Percentiles rank a stretch among this genome's conserved stretches.
Conservation (phyloP, 176 grass and related monocot species). For the Phoenix roebelenii region DNA sequence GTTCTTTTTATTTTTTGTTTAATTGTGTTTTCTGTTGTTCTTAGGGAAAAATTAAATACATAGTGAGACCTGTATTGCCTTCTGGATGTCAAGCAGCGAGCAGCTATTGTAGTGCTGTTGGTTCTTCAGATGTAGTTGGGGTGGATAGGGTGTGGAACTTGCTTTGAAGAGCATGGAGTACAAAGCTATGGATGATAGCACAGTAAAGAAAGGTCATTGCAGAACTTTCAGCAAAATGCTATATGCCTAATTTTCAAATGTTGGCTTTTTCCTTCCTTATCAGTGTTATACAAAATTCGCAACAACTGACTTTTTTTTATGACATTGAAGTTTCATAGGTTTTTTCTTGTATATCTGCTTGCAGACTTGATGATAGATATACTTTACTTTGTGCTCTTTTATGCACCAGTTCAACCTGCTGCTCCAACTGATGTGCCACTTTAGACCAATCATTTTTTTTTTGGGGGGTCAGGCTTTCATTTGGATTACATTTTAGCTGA, state of each 20-base stretch:
- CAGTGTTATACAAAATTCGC: not conserved
- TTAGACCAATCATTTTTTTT: too few relatives aligned
- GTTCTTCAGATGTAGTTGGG: constrained; percentile 75
- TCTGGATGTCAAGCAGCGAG: constrained; percentile 63
- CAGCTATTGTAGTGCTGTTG: constrained; percentile 77
- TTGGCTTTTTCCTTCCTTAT: constrained; percentile 1
- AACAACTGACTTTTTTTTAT: too few relatives aligned
- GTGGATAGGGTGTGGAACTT: constrained; percentile 95
- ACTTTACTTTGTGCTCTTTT: too few relatives aligned
- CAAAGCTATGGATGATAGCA: constrained; percentile 96
- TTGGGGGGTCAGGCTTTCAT: too few relatives aligned
- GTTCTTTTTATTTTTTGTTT: constrained; percentile 10
- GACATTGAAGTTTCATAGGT: too few relatives aligned
- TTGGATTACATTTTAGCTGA: too few relatives aligned
- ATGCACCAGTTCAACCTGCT: too few relatives aligned
- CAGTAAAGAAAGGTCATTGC: constrained; percentile 45
- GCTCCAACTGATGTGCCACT: too few relatives aligned
- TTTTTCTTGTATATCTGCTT: too few relatives aligned
- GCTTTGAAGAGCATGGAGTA: constrained; percentile 99
- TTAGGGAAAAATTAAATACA: constrained; percentile 84
- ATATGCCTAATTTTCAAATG: constrained; percentile 1
- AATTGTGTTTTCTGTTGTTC: constrained; percentile 24
- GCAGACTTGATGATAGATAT: too few relatives aligned
- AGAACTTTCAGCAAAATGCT: not conserved
- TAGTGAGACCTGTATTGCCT: constrained; percentile 64